These are phyloP conservation scores for Endocalyx cinctus DNA, from an alignment of 2,329 filamentous ascomycete genomes.

Conservation along the genomic window DNA sequence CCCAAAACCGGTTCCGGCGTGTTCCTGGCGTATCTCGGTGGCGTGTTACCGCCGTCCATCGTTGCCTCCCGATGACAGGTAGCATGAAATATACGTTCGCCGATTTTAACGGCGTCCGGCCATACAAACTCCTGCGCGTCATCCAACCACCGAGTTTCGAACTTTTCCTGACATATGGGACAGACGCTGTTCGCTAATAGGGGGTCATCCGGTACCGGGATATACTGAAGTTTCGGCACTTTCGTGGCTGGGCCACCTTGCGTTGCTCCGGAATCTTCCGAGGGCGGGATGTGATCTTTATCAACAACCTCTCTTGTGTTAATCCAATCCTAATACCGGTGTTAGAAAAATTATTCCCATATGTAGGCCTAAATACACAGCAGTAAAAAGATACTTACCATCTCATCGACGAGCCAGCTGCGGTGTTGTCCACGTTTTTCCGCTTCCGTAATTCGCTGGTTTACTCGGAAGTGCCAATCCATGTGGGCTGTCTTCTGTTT, in stretches of 20 bases:
- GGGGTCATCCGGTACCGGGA: constrained; percentile 77
- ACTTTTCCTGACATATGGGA: constrained; percentile 92
- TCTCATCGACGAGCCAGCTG: constrained; percentile 91
- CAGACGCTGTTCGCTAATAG: constrained; percentile 73
- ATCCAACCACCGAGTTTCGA: constrained; percentile 87
- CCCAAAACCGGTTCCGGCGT: constrained; percentile 65
- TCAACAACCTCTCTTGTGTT: constrained; percentile 78
- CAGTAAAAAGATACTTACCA: no score
- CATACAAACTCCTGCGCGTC: constrained; percentile 96
- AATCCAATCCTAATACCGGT: constrained; percentile 72
- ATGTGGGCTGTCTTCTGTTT: constrained; percentile 87
- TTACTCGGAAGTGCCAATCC: constrained; percentile 97
- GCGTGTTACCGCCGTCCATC: constrained; percentile 52
- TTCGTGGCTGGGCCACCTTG: constrained; percentile 37
- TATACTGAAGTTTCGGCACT: constrained; percentile 61
- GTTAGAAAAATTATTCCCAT: constrained; percentile 12
- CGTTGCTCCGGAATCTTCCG: constrained; percentile 33
- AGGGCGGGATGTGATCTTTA: constrained; percentile 41
- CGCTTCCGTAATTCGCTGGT: constrained; percentile 81
- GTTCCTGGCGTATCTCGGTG: constrained; percentile 33
- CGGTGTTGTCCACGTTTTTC: constrained; percentile 83
- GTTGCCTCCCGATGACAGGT: constrained; percentile 83
- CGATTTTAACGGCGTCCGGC: constrained; percentile 79
- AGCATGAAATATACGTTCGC: constrained; percentile 78
- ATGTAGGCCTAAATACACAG: neutral